phyloP scores from a whole-genome alignment of 2,329 filamentous ascomycete genomes.

The Xylaria sp. region DNA sequence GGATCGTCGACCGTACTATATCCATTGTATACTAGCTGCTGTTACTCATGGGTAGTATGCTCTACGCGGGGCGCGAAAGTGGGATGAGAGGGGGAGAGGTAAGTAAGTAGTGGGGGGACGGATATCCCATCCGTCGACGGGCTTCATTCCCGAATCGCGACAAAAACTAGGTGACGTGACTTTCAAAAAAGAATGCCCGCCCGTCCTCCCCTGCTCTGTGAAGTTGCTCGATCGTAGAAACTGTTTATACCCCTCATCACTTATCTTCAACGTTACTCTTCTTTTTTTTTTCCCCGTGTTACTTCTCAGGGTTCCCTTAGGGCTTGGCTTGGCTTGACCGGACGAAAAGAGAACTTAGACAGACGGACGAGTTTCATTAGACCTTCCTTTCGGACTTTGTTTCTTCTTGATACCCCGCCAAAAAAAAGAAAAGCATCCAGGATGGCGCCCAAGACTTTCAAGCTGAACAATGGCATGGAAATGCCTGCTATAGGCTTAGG shows the following conservation, averaged over 20 bases:
- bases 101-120: constrained; percentile 1
- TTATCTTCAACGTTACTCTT: neutral
- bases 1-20: constrained; percentile 1
- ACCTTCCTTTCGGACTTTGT: constrained; percentile 20
- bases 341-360: constrained; percentile 12
- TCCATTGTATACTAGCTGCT: neutral
- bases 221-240: neutral
- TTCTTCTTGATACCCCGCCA: constrained; percentile 21
- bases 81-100: constrained; percentile 15
- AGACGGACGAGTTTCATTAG: neutral
- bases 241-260: constrained; percentile 10
- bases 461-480: constrained; percentile 71
- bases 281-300: too few relatives aligned
- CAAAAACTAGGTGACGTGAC: neutral
- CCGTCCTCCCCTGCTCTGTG: neutral
- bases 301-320: neutral
- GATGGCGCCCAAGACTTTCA: constrained; percentile 69
- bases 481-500: constrained; percentile 74
- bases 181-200: neutral
- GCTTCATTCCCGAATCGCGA: constrained; percentile 33
- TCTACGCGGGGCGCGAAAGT: constrained; percentile 3
- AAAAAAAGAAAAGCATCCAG: constrained; percentile 36
- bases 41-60: neutral
- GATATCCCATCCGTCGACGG: constrained; percentile 11
- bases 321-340: neutral